A percentile compares a stretch with the other conserved stretches of the same genome.
Evolutionary conservation across 2,329 filamentous ascomycete species (phyloP).

Genomic region (Bretziella fagacearum): DNA sequence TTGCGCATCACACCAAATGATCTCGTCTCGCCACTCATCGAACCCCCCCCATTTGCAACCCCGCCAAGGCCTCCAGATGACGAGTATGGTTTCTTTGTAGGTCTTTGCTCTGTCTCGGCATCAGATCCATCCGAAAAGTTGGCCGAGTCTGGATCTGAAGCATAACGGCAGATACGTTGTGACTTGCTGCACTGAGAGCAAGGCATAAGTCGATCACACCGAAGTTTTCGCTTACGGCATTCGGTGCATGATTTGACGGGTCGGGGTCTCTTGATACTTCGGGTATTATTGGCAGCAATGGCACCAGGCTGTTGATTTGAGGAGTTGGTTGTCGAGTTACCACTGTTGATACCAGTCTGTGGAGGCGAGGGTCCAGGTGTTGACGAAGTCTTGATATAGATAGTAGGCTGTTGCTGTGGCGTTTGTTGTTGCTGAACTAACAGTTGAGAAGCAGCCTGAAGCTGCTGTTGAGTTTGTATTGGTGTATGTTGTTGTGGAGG

Average conservation of each 20-base stretch:
- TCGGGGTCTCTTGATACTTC: slow-evolving; percentile 35
- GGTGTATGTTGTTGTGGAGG: neutral
- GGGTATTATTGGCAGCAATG: slow-evolving; percentile 7
- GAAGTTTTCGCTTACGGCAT: slow-evolving; percentile 39
- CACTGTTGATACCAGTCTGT: slow-evolving; percentile 1
- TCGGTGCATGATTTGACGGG: slow-evolving; percentile 40
- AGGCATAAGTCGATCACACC: slow-evolving; percentile 37
- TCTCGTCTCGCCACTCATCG: neutral
- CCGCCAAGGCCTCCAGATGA: neutral
- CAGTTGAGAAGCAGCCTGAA: no score
- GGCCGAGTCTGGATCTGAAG: slow-evolving; percentile 30
- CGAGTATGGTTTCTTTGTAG: slow-evolving; percentile 19
- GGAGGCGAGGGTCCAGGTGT: slow-evolving; percentile 8
- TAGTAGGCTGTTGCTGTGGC: slow-evolving; percentile 3
- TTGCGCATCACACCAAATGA: slow-evolving; percentile 16
- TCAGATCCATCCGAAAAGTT: slow-evolving; percentile 35
- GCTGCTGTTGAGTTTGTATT: neutral
- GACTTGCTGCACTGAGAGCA: slow-evolving; percentile 43
- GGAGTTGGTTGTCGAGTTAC: neutral
- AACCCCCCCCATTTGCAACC: neutral
- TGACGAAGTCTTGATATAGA: slow-evolving; percentile 10
- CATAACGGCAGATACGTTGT: slow-evolving; percentile 35
- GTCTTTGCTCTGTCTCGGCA: slow-evolving; percentile 19
- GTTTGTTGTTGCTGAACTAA: slow-evolving; percentile 7
- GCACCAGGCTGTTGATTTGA: slow-evolving; percentile 1